phyloP scores from a whole-genome alignment of 1,284 basidiomycete genomes.

The Xerocomus nothofagi region DNA sequence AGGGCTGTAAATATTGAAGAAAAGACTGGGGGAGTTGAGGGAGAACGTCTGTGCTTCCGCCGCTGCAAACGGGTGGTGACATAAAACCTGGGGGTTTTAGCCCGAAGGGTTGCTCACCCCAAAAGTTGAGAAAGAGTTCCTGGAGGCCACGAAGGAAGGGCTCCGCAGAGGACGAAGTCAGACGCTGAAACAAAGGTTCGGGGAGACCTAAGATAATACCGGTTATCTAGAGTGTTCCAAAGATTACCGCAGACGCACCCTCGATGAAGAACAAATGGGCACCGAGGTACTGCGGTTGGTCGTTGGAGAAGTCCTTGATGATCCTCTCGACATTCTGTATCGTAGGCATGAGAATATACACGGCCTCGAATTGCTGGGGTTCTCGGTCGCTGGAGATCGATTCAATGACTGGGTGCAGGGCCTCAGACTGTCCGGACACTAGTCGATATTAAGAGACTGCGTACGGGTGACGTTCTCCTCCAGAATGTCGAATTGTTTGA shows the following conservation, averaged over 20 bases:
- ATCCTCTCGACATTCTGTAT: conserved; percentile 91
- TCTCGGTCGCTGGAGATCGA: conserved; percentile 72
- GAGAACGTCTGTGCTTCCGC: conserved; percentile 85
- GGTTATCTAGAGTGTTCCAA: conserved; percentile 3
- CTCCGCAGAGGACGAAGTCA: conserved; percentile 73
- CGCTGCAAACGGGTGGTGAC: conserved; percentile 46
- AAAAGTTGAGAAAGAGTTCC: conserved; percentile 89
- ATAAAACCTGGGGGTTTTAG: background rate
- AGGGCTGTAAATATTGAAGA: conserved; percentile 86
- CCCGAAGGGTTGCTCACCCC: conserved; percentile 51
- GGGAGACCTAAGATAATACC: conserved; percentile 51
- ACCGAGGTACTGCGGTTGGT: conserved; percentile 74
- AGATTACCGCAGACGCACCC: conserved; percentile 46
- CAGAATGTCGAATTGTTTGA: conserved; percentile 92
- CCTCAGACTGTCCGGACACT: conserved; percentile 6
- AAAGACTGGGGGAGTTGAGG: conserved; percentile 70
- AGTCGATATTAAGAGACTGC: conserved; percentile 33
- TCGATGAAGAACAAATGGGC: conserved; percentile 97
- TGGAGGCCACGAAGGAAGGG: conserved; percentile 69
- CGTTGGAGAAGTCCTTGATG: conserved; percentile 78
- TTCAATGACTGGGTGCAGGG: conserved; percentile 62
- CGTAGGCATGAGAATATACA: conserved; percentile 95
- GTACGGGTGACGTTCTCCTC: conserved; percentile 92
- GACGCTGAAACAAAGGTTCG: conserved; percentile 72
- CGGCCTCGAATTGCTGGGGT: conserved; percentile 82